Evolutionary conservation across 345 rosid genomes (phyloP).

Genomic region (Salix brachista): DNA sequence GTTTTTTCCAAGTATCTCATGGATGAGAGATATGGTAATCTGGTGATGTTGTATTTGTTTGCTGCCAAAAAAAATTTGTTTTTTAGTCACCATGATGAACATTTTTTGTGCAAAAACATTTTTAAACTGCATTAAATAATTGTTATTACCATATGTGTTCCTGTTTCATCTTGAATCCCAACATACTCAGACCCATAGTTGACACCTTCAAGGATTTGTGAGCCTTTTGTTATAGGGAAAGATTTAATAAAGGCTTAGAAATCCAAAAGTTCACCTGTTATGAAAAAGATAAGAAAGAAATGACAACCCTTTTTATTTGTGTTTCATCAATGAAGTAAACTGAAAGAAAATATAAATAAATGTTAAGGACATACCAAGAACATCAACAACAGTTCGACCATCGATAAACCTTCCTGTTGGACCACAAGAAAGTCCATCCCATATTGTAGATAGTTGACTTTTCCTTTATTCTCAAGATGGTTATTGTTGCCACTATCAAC

Average conservation of each 20-base stretch:
- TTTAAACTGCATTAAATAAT: too few species aligned
- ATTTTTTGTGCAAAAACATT: too few species aligned
- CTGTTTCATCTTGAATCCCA: conserved; percentile 14
- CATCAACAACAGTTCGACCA: conserved; percentile 16
- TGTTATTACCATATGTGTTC: conserved; percentile 5
- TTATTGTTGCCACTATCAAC: conserved; percentile 34
- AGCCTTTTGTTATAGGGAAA: background rate
- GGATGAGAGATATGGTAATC: conserved; percentile 7
- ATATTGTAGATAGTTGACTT: conserved; percentile 23
- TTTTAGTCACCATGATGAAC: too few species aligned
- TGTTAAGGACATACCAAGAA: background rate
- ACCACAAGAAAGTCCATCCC: conserved; percentile 27
- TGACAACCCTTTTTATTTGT: too few species aligned
- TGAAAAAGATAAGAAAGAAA: too few species aligned
- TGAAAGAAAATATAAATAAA: background rate
- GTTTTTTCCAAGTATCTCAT: conserved; percentile 1
- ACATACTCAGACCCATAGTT: conserved; percentile 19
- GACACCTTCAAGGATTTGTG: conserved; percentile 13
- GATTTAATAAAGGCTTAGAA: conserved; percentile 10
- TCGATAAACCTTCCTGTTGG: conserved; percentile 31
- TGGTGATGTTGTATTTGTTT: conserved; percentile 9
- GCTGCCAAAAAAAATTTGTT: background rate
- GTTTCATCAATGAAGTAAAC: too few species aligned
- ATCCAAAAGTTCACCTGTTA: conserved; percentile 10
- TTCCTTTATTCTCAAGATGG: conserved; percentile 2